Conservation (phyloP, 2,329 filamentous ascomycete genomes). For the Ceratocystis cacaofunesta region DNA sequence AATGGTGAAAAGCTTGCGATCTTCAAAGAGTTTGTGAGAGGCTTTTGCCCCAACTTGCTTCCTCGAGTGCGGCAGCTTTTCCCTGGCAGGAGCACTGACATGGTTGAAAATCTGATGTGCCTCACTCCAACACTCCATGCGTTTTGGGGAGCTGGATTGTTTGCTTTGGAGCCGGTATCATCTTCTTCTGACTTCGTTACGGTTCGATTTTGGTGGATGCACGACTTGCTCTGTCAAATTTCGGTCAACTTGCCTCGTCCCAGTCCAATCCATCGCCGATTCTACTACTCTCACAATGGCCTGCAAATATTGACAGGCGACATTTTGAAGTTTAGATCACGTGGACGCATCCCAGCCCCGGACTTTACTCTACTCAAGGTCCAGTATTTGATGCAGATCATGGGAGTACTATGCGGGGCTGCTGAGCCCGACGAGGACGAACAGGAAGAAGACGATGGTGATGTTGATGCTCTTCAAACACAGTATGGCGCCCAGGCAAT, state of each 20-base stretch:
- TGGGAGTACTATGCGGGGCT: too few relatives aligned
- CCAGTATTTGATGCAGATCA: too few relatives aligned
- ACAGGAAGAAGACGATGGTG: background rate
- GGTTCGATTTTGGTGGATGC: background rate
- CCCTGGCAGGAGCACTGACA: fast-evolving
- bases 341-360: too few relatives aligned
- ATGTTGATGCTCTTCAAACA: background rate
- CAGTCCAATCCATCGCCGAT: fast-evolving
- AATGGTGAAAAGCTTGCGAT: background rate
- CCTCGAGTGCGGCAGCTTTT: background rate
- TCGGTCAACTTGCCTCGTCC: fast-evolving
- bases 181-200: background rate
- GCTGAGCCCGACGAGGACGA: background rate
- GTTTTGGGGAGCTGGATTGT: too few relatives aligned
- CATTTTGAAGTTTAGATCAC: too few relatives aligned
- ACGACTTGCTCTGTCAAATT: background rate
- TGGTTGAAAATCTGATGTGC: too few relatives aligned
- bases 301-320: too few relatives aligned
- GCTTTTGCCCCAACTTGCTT: background rate
- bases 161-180: too few relatives aligned
- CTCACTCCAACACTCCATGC: too few relatives aligned
- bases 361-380: too few relatives aligned
- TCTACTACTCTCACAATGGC: too few relatives aligned
- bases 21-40: background rate
- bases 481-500: background rate